phyloP scores from a whole-genome alignment of 108 stramenopile genomes.

The Licmophora abbreviata region DNA sequence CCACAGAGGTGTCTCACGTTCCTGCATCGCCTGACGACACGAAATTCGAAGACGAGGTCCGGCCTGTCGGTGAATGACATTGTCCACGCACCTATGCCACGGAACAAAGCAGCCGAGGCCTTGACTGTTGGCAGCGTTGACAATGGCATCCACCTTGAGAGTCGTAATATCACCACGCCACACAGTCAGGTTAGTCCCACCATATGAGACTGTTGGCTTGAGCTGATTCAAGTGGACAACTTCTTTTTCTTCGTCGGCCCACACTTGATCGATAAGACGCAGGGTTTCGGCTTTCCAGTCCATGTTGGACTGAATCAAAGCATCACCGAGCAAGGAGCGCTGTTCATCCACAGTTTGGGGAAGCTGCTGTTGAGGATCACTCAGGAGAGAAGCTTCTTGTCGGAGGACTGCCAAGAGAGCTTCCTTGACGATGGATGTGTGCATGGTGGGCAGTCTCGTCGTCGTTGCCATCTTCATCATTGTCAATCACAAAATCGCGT shows the following conservation, averaged over 20 bases:
- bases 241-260: background rate
- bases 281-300: background rate
- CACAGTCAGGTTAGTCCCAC: background rate
- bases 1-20: conserved; percentile 3
- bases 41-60: conserved; percentile 10
- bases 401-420: too few relatives aligned
- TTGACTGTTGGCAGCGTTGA: conserved; percentile 15
- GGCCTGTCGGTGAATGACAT: conserved; percentile 9
- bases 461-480: too few relatives aligned
- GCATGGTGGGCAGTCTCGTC: too few relatives aligned
- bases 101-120: conserved; percentile 16
- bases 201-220: background rate
- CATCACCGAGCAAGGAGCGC: background rate
- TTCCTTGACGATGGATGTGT: too few relatives aligned
- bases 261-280: background rate
- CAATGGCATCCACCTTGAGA: conserved; percentile 6
- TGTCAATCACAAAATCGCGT: too few relatives aligned
- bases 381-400: too few relatives aligned
- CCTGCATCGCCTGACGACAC: conserved; percentile 3
- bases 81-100: conserved; percentile 9
- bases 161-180: conserved; percentile 18
- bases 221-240: background rate
- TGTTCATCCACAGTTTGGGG: background rate
- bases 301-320: background rate
- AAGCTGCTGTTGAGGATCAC: too few relatives aligned